Evolutionary conservation across 2,329 filamentous ascomycete genomes (phyloP).

Genomic region (Exophiala viscosa): DNA sequence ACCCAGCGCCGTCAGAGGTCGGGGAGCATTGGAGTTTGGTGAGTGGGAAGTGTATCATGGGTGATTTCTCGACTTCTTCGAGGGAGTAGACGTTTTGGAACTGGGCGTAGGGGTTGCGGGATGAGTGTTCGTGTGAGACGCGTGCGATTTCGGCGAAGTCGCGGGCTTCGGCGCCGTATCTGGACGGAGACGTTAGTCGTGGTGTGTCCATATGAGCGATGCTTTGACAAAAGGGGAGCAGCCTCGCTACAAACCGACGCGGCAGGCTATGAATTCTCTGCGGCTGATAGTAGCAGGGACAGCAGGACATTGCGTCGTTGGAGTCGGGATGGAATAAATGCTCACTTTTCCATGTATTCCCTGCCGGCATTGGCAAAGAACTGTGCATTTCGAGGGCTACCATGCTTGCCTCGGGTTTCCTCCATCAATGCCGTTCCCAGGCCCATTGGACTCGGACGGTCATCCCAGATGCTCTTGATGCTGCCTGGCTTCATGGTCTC

Average conservation of each 20-base stretch:
- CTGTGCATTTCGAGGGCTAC: conserved; percentile 81
- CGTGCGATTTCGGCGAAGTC: conserved; percentile 95
- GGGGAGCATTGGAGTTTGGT: conserved; percentile 98
- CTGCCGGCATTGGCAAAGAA: conserved; percentile 91
- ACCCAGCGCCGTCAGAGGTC: conserved; percentile 86
- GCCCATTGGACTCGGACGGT: conserved; percentile 74
- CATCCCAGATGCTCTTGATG: conserved; percentile 77
- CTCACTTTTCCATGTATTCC: conserved; percentile 91
- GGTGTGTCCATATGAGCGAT: conserved; percentile 3
- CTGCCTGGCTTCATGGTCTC: conserved; percentile 96
- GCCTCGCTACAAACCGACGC: no score
- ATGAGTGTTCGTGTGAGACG: conserved; percentile 87
- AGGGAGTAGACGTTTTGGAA: conserved; percentile 89
- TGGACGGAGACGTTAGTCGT: conserved; percentile 33
- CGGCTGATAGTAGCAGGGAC: no score
- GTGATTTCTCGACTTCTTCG: conserved; percentile 71
- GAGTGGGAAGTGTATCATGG: conserved; percentile 79
- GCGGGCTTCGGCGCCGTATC: conserved; percentile 73
- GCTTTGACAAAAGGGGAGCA: no score
- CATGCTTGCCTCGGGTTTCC: conserved; percentile 72
- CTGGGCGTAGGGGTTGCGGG: conserved; percentile 93
- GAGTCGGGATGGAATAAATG: neutral
- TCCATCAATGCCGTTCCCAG: conserved; percentile 74
- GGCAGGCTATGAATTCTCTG: no score
- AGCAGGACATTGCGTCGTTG: no score